These are phyloP conservation scores for Suillus subalutaceus DNA, from an alignment of 768 basidiomycete species.

Conservation along the genomic window DNA sequence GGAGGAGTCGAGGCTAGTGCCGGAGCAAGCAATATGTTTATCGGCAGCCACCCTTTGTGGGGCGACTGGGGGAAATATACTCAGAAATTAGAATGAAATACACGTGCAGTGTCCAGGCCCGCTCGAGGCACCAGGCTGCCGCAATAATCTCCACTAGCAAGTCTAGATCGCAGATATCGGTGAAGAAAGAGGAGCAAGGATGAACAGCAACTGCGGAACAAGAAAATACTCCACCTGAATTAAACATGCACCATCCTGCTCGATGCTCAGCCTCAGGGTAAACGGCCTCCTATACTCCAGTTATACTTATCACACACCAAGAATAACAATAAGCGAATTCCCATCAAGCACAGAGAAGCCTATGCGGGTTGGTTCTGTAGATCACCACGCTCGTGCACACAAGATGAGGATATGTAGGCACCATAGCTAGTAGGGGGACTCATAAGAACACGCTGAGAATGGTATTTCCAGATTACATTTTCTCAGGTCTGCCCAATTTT, in stretches of 20 bases:
- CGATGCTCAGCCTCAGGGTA: neutral
- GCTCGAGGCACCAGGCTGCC: neutral
- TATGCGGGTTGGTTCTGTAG: neutral
- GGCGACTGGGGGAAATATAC: constrained; percentile 3
- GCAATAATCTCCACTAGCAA: neutral
- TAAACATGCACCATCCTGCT: neutral
- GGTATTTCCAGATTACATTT: neutral
- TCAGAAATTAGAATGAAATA: neutral
- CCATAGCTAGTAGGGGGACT: neutral
- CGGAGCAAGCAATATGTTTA: neutral
- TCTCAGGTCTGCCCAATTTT: neutral
- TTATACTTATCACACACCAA: neutral
- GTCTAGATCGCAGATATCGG: neutral
- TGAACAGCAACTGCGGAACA: neutral
- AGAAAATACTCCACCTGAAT: neutral
- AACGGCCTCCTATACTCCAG: neutral
- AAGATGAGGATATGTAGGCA: neutral
- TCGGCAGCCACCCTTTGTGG: neutral
- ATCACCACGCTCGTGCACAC: neutral
- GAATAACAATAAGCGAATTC: neutral
- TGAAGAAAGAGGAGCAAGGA: neutral
- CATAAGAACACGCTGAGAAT: constrained; percentile 1
- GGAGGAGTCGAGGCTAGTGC: neutral
- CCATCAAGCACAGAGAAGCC: neutral
- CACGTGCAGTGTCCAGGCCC: neutral